A percentile compares a stretch with the other conserved stretches of the same genome.
Conservation (phyloP, 768 basidiomycete species). For the Serpula lacrymans region DNA sequence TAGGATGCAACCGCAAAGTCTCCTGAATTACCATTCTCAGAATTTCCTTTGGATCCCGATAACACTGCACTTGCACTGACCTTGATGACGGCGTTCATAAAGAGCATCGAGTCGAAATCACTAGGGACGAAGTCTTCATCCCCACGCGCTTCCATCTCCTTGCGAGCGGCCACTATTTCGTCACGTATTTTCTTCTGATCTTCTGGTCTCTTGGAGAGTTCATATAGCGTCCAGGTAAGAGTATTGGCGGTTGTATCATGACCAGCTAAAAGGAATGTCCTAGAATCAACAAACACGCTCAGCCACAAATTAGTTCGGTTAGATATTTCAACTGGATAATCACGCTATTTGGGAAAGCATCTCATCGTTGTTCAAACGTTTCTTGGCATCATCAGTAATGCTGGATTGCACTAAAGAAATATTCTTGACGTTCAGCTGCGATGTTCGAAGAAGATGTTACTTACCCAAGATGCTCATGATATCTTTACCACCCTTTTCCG, state of each 20-base stretch:
- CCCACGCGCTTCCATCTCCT: conserved; percentile 15
- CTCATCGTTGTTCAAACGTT: conserved; percentile 25
- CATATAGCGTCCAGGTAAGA: conserved; percentile 13
- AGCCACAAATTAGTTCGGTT: conserved; percentile 23
- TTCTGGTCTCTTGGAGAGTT: conserved; percentile 13
- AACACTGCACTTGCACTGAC: conserved; percentile 8
- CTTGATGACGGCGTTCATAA: conserved; percentile 31
- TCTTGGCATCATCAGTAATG: conserved; percentile 21
- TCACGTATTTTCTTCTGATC: conserved; percentile 12
- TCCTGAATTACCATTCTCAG: conserved; percentile 13
- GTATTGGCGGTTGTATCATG: conserved; percentile 15
- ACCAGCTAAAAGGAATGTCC: conserved; percentile 13
- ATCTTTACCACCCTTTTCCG: conserved; percentile 24
- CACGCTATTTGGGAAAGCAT: conserved; percentile 31
- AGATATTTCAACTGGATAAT: conserved; percentile 9
- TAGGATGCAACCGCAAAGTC: conserved; percentile 29
- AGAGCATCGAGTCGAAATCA: conserved; percentile 32
- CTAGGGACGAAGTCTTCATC: conserved; percentile 22
- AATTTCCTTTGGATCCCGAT: not conserved
- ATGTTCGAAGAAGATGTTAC: not conserved
- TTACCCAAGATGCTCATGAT: conserved; percentile 31
- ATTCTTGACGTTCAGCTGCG: not conserved
- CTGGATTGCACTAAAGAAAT: conserved; percentile 26
- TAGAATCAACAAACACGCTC: no score
- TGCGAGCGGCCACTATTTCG: conserved; percentile 17